These are phyloP conservation scores for Cystofilobasidium ferigula DNA, from an alignment of 768 basidiomycete genomes.

Conservation along the genomic window DNA sequence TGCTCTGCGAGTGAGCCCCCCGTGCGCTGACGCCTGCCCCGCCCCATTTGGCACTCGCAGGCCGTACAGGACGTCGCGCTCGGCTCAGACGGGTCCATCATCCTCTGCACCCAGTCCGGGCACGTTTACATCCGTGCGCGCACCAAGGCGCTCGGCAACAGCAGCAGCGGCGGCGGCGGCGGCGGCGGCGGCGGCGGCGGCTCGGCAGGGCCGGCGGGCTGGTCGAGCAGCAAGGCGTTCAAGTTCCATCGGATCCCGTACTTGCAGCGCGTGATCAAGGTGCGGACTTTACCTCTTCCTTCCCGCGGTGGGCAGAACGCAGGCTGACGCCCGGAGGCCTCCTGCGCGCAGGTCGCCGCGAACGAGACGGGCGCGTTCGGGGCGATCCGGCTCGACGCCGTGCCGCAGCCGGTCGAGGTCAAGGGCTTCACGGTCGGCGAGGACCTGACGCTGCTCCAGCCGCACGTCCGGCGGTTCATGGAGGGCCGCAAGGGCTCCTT, in stretches of 20 bases:
- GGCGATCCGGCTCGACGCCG: conserved; percentile 65
- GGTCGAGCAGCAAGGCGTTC: conserved; percentile 33
- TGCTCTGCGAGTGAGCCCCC: too few relatives aligned
- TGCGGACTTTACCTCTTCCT: too few relatives aligned
- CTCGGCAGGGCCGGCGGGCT: neutral
- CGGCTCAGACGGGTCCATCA: conserved; percentile 72
- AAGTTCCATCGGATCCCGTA: conserved; percentile 71
- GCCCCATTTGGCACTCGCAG: neutral
- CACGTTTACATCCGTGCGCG: conserved; percentile 80
- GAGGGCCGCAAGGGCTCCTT: conserved; percentile 22
- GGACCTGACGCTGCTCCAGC: conserved; percentile 57
- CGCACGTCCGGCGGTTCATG: conserved; percentile 44
- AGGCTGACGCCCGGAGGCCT: too few relatives aligned
- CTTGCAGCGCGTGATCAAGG: conserved; percentile 68
- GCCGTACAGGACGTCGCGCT: conserved; percentile 66
- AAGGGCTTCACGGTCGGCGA: conserved; percentile 51
- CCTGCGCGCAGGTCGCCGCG: too few relatives aligned
- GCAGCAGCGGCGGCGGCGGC: conserved; percentile 10
- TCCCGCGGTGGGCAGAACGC: too few relatives aligned
- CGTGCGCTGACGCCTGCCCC: neutral
- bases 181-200: neutral
- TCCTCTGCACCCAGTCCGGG: conserved; percentile 87
- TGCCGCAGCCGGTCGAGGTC: conserved; percentile 48
- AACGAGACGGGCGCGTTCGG: conserved; percentile 82
- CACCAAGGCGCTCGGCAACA: conserved; percentile 37